Evolutionary conservation across 371 early-diverging fungal genomes (phyloP), one percentile per base, ranked within the genome.

Genomic region (Coemansia sp.): DNA sequence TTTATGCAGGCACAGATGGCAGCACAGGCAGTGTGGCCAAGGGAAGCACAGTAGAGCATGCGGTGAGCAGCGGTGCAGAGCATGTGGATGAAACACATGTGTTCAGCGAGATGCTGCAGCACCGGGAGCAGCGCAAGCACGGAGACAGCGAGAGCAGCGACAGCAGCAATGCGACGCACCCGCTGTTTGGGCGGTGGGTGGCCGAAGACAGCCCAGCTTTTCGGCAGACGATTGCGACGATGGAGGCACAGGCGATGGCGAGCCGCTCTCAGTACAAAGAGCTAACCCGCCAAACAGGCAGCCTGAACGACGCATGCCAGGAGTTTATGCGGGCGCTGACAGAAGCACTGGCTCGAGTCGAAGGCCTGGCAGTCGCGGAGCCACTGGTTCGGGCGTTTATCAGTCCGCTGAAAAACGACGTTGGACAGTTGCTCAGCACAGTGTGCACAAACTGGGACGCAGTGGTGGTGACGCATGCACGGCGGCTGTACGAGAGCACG

Each of bases 121-220:
- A 75, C 54, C 56, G 54, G 27, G 55, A 63, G 31, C 31, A 52
- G 16, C 67, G 66, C 22, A 16, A 45, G 37, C 24, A 27, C 68
- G 68, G 39, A 16, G 31, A 18, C 16, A 18, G 45, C 21, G 50
- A 16, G 29, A 56, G 42, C 66, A 18, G 66, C 52, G 16, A 52
- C 14, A 18, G 29, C 50, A 29, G 51, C 55, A 54, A n/a, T 16
- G 39, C 5, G 13, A 13, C 21, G 34, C 77, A 77, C 39, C 77
- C 77, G 59, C 59, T 77, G 66, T 72, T 77, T 18, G 52, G 72
- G 50, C 61, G 59, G 10, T 77, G 77, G 77, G 51, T 69, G 24
- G 65, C 73, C 10, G 72, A 67, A 18, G 77, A 77, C 72, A 66
- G 77, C 27, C 77, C 77, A 5, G 57, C 29, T 57, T 77, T 77